A percentile compares a stretch with the other conserved stretches of the same genome.
Evolutionary conservation across 805 yeast genomes (phyloP).

Genomic region (Suhomyces xylopsoci): DNA sequence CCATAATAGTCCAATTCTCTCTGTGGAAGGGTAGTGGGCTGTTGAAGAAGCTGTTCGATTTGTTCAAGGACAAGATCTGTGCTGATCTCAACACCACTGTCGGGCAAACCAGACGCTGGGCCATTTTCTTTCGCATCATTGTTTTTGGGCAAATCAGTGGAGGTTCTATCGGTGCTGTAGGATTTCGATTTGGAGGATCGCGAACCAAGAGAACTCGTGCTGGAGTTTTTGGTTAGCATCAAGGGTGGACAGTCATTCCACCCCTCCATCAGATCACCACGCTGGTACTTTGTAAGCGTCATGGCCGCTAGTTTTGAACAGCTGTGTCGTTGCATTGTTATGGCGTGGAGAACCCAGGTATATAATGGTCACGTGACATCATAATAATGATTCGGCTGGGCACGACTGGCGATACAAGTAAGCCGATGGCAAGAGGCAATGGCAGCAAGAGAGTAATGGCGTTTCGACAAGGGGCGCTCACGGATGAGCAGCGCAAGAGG

Average conservation of each 20-base stretch:
- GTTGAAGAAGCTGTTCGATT: constrained; percentile 16
- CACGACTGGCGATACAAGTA: background rate
- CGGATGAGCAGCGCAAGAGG: constrained; percentile 32
- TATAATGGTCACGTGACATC: background rate
- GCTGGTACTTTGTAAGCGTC: constrained; percentile 34
- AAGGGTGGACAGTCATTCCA: constrained; percentile 62
- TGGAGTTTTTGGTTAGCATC: constrained; percentile 1
- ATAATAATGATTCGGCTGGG: background rate
- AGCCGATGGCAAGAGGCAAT: background rate
- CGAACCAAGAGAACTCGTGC: constrained; percentile 4
- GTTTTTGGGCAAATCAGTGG: background rate
- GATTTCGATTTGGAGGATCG: constrained; percentile 12
- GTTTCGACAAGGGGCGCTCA: constrained; percentile 21
- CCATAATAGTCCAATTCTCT: constrained; percentile 45
- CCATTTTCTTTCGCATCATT: background rate
- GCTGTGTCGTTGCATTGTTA: background rate
- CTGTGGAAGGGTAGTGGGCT: constrained; percentile 31
- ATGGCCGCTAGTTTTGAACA: constrained; percentile 8
- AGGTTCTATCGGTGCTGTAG: background rate
- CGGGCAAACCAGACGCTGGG: background rate
- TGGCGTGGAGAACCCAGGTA: background rate
- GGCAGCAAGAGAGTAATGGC: constrained; percentile 13
- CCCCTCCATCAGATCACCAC: constrained; percentile 44
- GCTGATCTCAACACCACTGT: background rate
- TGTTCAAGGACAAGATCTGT: background rate